A percentile compares a stretch with the other conserved stretches of the same genome.
phyloP scores from a whole-genome alignment of 768 basidiomycete genomes.

The Harrya chromipes region DNA sequence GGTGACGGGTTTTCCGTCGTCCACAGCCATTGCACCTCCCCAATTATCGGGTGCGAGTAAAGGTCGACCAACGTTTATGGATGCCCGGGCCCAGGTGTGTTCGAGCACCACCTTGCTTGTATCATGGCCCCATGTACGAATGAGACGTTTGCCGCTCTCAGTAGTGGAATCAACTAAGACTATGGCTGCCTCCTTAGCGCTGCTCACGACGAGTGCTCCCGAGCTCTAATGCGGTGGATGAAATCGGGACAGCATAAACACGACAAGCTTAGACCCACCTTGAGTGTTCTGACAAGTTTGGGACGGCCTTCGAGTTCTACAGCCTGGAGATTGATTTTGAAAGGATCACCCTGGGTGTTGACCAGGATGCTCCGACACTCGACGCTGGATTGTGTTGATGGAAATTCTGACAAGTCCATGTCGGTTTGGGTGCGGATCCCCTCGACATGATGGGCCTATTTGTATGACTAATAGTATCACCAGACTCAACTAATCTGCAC shows the following conservation, averaged over 20 bases:
- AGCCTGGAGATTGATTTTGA: conserved; percentile 58
- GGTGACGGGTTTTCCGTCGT: conserved; percentile 32
- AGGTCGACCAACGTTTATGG: conserved; percentile 40
- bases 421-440: not conserved
- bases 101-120: conserved; percentile 47
- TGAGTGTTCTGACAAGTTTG: conserved; percentile 48
- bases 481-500: not conserved
- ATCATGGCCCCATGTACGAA: conserved; percentile 57
- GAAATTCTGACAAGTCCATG: conserved; percentile 21
- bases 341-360: conserved; percentile 38
- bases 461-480: too few relatives aligned
- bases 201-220: conserved; percentile 51
- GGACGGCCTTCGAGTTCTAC: conserved; percentile 49
- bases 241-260: not conserved
- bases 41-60: conserved; percentile 49
- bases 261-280: conserved; percentile 34
- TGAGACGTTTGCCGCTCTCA: conserved; percentile 51
- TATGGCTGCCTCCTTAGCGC: conserved; percentile 50
- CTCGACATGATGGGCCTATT: not conserved
- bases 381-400: conserved; percentile 9
- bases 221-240: conserved; percentile 40
- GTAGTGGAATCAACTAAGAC: conserved; percentile 57
- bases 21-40: conserved; percentile 41
- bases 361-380: conserved; percentile 35
- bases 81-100: conserved; percentile 51